Evolutionary conservation across 192 early-diverging fungal genomes (phyloP), one percentile per base, ranked within the genome.

Genomic region (Podila epicladia): DNA sequence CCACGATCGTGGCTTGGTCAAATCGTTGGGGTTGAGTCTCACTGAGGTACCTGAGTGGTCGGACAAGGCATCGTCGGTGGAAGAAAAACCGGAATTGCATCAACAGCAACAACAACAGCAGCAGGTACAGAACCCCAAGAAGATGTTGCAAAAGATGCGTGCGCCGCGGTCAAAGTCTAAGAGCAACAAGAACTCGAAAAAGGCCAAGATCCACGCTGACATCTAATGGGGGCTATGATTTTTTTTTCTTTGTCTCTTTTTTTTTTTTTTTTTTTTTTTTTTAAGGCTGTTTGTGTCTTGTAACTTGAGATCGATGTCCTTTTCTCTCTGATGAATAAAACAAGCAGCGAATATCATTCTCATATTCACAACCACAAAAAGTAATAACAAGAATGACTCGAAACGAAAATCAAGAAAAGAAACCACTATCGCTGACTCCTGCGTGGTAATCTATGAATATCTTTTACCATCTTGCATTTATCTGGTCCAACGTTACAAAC

Each of bases 1-100:
- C 8, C 51, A 78, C 57, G 64, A 61, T 22, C 69, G 64, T 3
- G 59, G 61, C 12, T 64, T 78, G 17, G 75, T 68, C 15, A 64
- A 50, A 5, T 68, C 69, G 6, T 64, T 78, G 45, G 70, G 64
- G 29, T 15, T 65, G n/a, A 31, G 45, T 0, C 8, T 45, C 0
- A 11, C 41, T 17, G 58, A 78, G 29, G 58, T 62, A 1, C 60
- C 63, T 4, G 62, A 71, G 19, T 63, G 57, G 32, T 19, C 67
- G 13, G 74, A 76, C 63, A 76, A 65, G 68, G 15, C 41, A 13
- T 17, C 41, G 2, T 45, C 41, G 13, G 15, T 45, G 41, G 41
- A 45, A 45, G 41, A 37, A 37, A 37, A 45, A 8, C 41, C 41
- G 8, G 15, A 0, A 2, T 2, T 45, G 41, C 12, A 1, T 2